These are phyloP conservation scores for Guadua angustifolia DNA, from an alignment of 176 grass and related monocot species.

Conservation along the genomic window DNA sequence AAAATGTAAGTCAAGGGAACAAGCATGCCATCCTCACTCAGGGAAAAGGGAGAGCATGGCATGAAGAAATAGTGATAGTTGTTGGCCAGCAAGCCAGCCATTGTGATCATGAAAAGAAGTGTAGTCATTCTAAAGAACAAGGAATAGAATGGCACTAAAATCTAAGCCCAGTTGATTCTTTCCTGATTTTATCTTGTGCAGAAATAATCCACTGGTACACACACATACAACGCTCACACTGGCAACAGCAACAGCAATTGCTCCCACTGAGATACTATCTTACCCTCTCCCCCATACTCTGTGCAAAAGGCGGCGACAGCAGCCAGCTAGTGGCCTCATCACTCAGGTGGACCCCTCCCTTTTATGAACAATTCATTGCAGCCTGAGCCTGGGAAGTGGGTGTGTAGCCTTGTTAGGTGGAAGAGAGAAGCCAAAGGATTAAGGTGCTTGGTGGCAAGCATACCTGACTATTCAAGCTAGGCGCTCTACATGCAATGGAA, in stretches of 20 bases:
- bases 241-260: conserved; percentile 23
- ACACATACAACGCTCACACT: conserved; percentile 4
- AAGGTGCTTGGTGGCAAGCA: conserved; percentile 31
- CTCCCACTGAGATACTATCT: conserved; percentile 35
- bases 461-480: conserved; percentile 20
- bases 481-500: background rate
- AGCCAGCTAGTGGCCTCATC: conserved; percentile 37
- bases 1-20: conserved; percentile 29
- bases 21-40: conserved; percentile 36
- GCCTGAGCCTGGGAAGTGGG: conserved; percentile 23
- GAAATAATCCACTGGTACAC: conserved; percentile 9
- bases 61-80: conserved; percentile 29
- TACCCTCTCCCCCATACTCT: conserved; percentile 38
- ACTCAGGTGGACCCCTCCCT: conserved; percentile 28
- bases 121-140: conserved; percentile 20
- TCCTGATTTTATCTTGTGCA: background rate
- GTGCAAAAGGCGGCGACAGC: conserved; percentile 34
- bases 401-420: conserved; percentile 23
- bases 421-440: conserved; percentile 54
- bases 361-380: conserved; percentile 5
- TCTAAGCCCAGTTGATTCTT: conserved; percentile 18
- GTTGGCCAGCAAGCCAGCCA: background rate
- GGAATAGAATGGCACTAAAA: conserved; percentile 35
- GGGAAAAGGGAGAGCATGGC: conserved; percentile 37
- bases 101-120: conserved; percentile 52